Base-by-base conservation (phyloP, 306 rosid genomes). In the Coriaria nepalensis region DNA sequence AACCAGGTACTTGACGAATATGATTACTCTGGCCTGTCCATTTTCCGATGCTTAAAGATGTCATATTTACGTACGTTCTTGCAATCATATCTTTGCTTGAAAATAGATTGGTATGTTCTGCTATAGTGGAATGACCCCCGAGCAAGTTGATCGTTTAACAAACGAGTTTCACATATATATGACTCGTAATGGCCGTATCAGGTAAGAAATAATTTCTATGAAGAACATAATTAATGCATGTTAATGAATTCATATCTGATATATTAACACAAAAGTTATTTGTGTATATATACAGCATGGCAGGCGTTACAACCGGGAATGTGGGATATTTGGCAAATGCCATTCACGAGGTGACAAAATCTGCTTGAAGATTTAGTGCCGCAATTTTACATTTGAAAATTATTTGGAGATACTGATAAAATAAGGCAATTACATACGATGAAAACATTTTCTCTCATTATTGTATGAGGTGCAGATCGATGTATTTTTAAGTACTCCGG, bases 241-340 rank as follows among this genome's bases (percentile, higher is more conserved):
- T 20, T 20, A 3, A 20, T 20, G 3, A 20, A 20, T 20, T 20
- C 29, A 3, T 20, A 20, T 20, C 29, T 20, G 29, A 20, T 20
- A 1, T 20, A 3, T 20, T 51, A 8, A 51, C 13, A 20, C 4
- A 51, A 33, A 2, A 0, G 33, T 33, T 33, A 13, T n/a, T n/a
- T n/a, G n/a, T n/a, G n/a, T n/a, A n/a, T n/a, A n/a, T n/a, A n/a
- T 62, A 49, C 95, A 81, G 95, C 60, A 84, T 90, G 97, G 97
- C 97, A 33, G 97, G 97, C 62, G 70, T 90, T 50, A 84, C 84
- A 42, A 53, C 92, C 9, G 78, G 87, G 33, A 84, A 90, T 15
- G 94, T 90, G 13, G 82, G 64, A 55, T 84, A 81, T 56, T 67
- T 90, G 43, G 95, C 95, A 43, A 73, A 90, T 38, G 95, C 97